These are phyloP conservation scores for Candida corydali DNA, from an alignment of 805 yeast genomes.

Conservation along the genomic window DNA sequence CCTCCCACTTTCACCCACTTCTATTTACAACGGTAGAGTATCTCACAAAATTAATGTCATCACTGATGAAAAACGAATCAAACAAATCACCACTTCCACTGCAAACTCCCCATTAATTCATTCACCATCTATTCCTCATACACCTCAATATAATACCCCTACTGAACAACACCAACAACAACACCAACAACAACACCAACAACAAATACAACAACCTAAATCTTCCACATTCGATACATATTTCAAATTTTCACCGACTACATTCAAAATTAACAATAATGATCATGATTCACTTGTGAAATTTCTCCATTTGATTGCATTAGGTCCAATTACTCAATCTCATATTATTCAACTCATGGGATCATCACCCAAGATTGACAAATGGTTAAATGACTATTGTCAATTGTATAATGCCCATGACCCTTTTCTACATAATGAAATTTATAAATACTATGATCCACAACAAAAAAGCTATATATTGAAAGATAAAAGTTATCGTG, in stretches of 20 bases:
- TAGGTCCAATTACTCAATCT: slow-evolving; percentile 40
- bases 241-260: neutral
- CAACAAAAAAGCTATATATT: slow-evolving; percentile 22
- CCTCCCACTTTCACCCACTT: slow-evolving; percentile 3
- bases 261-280: slow-evolving; percentile 4
- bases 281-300: slow-evolving; percentile 14
- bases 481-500: slow-evolving; percentile 40
- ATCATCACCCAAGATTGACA: neutral
- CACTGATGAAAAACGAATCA: slow-evolving; percentile 26
- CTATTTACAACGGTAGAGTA: slow-evolving; percentile 28
- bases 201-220: neutral
- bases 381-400: slow-evolving; percentile 19
- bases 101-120: neutral
- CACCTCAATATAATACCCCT: slow-evolving; percentile 12
- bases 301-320: slow-evolving; percentile 42
- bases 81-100: slow-evolving; percentile 11
- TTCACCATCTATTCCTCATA: slow-evolving; percentile 4
- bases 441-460: slow-evolving; percentile 1
- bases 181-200: slow-evolving; percentile 7
- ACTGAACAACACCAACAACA: slow-evolving; percentile 10
- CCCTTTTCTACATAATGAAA: slow-evolving; percentile 18
- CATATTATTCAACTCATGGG: slow-evolving; percentile 7
- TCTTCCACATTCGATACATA: neutral
- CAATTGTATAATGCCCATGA: slow-evolving; percentile 31
- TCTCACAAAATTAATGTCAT: slow-evolving; percentile 25